These are phyloP conservation scores for Oxyria digyna DNA, from an alignment of 148 eudicot genomes.

Conservation along the genomic window DNA sequence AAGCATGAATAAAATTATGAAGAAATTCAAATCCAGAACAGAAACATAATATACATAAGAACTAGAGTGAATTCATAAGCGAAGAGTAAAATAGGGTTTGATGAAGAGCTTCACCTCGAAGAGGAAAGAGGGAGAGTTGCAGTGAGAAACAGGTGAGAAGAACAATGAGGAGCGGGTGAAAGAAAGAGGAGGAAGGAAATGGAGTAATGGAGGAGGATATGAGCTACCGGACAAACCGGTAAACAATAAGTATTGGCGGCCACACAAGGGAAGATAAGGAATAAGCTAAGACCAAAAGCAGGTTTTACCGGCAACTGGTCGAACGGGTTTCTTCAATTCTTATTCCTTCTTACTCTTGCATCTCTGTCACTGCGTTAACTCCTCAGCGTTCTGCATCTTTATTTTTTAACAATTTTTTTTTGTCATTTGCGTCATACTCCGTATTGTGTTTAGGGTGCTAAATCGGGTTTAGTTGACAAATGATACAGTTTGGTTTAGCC, in stretches of 20 bases:
- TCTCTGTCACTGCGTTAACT: slow-evolving; percentile 1
- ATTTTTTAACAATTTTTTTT: too few relatives aligned
- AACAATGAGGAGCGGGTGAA: not conserved
- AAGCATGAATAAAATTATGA: not conserved
- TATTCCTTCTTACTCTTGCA: slow-evolving; percentile 1
- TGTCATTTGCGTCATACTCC: too few relatives aligned
- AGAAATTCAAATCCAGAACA: not conserved
- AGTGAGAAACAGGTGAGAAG: not conserved
- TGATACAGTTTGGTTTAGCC: too few relatives aligned
- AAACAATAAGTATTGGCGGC: slow-evolving; percentile 4
- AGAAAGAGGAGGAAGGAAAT: not conserved
- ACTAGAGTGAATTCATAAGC: not conserved
- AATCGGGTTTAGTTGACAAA: too few relatives aligned
- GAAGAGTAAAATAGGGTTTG: not conserved
- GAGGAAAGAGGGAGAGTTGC: not conserved
- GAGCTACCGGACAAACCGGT: slow-evolving; percentile 12
- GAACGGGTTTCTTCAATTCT: not conserved
- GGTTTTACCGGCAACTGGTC: slow-evolving; percentile 1
- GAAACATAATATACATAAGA: not conserved
- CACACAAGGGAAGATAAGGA: slow-evolving; percentile 1
- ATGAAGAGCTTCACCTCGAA: not conserved
- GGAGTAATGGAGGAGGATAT: not conserved
- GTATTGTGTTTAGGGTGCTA: too few relatives aligned
- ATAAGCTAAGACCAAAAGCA: not conserved
- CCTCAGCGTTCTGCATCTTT: not conserved